Evolutionary conservation across 805 yeast species (phyloP).

Genomic region (Candida taoyuanica): DNA sequence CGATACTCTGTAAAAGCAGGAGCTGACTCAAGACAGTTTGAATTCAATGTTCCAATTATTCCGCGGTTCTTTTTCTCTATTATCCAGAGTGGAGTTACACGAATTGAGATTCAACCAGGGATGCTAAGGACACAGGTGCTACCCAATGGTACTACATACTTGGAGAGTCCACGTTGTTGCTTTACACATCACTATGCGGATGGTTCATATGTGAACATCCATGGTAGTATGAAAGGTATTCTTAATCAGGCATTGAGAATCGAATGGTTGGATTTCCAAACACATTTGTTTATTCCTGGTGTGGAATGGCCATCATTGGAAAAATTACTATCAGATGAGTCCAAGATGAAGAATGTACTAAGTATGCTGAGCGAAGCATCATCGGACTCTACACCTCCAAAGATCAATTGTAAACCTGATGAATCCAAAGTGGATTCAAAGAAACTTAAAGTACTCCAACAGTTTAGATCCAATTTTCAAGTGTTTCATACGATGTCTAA

Average conservation of each 20-base stretch:
- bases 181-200: constrained; percentile 54
- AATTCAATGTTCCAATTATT: constrained; percentile 58
- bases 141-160: constrained; percentile 47
- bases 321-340: constrained; percentile 31
- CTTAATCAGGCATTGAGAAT: constrained; percentile 60
- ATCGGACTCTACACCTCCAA: background rate
- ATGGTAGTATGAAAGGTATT: constrained; percentile 56
- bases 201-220: constrained; percentile 62
- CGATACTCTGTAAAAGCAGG: constrained; percentile 43
- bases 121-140: constrained; percentile 47
- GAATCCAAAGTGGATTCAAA: constrained; percentile 7
- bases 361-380: constrained; percentile 5
- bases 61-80: constrained; percentile 55
- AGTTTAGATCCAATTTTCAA: constrained; percentile 35
- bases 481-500: constrained; percentile 47
- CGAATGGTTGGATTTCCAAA: constrained; percentile 66
- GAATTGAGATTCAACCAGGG: constrained; percentile 48
- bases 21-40: constrained; percentile 52
- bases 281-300: constrained; percentile 42
- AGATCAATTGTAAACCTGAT: background rate
- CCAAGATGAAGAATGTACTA: constrained; percentile 16
- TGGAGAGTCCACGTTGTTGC: constrained; percentile 49
- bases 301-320: constrained; percentile 44
- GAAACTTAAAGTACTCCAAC: constrained; percentile 23
- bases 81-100: constrained; percentile 45